A percentile compares a stretch with the other conserved stretches of the same genome.
Evolutionary conservation across 371 early-diverging fungal genomes (phyloP).

Genomic region (Cokeromyces recurvatus): DNA sequence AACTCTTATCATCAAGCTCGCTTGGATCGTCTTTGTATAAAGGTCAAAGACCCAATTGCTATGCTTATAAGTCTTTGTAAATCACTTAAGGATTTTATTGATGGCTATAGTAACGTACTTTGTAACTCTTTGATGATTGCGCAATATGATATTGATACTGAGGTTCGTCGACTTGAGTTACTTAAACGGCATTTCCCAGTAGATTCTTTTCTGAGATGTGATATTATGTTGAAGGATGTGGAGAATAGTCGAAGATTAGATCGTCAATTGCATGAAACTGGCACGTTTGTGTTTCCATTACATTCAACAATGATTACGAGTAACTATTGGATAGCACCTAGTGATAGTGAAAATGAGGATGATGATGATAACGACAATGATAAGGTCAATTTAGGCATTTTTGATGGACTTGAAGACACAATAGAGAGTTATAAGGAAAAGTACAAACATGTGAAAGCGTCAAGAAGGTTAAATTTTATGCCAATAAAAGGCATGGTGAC

Average conservation of each 20-base stretch:
- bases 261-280: conserved; percentile 23
- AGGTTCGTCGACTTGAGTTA: conserved; percentile 22
- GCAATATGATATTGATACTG: conserved; percentile 27
- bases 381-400: not conserved
- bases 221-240: conserved; percentile 40
- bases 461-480: conserved; percentile 22
- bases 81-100: conserved; percentile 19
- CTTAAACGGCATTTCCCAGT: conserved; percentile 31
- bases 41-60: conserved; percentile 25
- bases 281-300: not conserved
- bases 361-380: conserved; percentile 7
- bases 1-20: conserved; percentile 3
- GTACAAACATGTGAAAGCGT: conserved; percentile 15
- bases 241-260: conserved; percentile 28
- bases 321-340: conserved; percentile 33
- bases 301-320: conserved; percentile 25
- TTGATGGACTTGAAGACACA: not conserved
- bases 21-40: conserved; percentile 14
- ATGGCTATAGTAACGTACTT: conserved; percentile 21
- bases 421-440: conserved; percentile 18
- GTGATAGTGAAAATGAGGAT: conserved; percentile 15
- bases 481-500: conserved; percentile 22
- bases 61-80: conserved; percentile 34
- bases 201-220: conserved; percentile 27
- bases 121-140: not conserved